A percentile compares a stretch with the other conserved stretches of the same genome.
phyloP scores from a whole-genome alignment of 176 grass and related monocot species.

The Phyllostachys edulis region DNA sequence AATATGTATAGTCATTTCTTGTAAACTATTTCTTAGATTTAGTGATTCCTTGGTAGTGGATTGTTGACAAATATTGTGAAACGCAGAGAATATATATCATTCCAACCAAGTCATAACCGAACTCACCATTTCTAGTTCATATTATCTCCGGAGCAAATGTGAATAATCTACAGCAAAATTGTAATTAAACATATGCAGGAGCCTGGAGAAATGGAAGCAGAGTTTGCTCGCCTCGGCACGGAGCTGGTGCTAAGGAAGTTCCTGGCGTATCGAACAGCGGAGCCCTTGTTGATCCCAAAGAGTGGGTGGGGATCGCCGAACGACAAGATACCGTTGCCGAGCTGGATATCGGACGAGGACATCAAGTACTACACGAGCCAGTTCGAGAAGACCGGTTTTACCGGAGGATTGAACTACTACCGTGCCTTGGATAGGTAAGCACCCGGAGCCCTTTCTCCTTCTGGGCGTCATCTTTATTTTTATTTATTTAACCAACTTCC shows the following conservation, averaged over 20 bases:
- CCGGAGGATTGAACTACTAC: slow-evolving; percentile 56
- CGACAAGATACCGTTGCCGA: slow-evolving; percentile 43
- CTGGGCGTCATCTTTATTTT: too few relatives aligned
- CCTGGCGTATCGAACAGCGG: slow-evolving; percentile 20
- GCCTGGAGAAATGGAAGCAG: slow-evolving; percentile 45
- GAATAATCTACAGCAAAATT: too few relatives aligned
- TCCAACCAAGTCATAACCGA: too few relatives aligned
- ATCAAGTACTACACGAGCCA: slow-evolving; percentile 47
- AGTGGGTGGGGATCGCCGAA: slow-evolving; percentile 50
- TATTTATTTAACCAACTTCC: too few relatives aligned
- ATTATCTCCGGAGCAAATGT: too few relatives aligned
- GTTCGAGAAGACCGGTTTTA: slow-evolving; percentile 62
- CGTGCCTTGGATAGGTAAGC: slow-evolving; percentile 49
- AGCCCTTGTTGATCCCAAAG: slow-evolving; percentile 32
- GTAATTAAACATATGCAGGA: slow-evolving; percentile 19
- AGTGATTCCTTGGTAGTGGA: too few relatives aligned
- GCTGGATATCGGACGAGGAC: slow-evolving; percentile 55
- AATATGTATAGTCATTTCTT: too few relatives aligned
- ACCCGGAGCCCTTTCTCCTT: too few relatives aligned
- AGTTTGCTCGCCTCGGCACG: slow-evolving; percentile 48
- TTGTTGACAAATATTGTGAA: too few relatives aligned
- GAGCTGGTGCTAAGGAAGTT: slow-evolving; percentile 42
- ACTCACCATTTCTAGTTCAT: too few relatives aligned
- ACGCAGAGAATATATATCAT: too few relatives aligned
- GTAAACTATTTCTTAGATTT: too few relatives aligned